These are phyloP conservation scores for Penicillium expansum DNA, from an alignment of 2,329 filamentous ascomycete genomes.

Conservation along the genomic window DNA sequence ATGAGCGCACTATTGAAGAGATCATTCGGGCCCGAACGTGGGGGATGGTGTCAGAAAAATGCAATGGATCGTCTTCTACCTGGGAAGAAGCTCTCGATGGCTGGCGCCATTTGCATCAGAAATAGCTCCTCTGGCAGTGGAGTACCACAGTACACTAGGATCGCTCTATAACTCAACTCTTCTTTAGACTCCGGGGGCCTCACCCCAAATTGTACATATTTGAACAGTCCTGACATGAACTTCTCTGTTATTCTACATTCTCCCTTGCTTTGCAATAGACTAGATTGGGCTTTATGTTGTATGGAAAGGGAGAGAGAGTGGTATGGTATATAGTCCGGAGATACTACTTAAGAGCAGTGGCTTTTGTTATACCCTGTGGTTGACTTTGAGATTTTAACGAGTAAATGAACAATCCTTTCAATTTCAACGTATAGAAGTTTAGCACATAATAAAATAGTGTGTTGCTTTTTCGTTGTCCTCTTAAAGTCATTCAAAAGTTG, in stretches of 20 bases:
- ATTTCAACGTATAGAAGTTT: neutral
- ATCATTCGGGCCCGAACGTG: constrained; percentile 79
- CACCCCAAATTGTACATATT: neutral
- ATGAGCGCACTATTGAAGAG: constrained; percentile 71
- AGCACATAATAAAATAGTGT: neutral
- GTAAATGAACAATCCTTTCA: neutral
- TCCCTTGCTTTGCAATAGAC: neutral
- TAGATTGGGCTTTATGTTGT: neutral
- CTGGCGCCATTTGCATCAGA: constrained; percentile 53
- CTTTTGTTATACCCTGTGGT: neutral
- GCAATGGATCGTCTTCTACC: constrained; percentile 56
- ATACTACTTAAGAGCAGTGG: neutral
- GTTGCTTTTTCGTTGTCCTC: neutral
- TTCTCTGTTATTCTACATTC: no score
- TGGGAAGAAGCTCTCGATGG: constrained; percentile 65
- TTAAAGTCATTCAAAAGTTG: neutral
- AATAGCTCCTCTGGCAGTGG: constrained; percentile 3
- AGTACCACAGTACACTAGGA: neutral
- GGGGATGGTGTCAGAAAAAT: constrained; percentile 73
- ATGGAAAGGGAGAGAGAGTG: neutral
- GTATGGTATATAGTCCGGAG: neutral
- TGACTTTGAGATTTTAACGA: neutral
- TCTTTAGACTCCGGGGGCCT: neutral
- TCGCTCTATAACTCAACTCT: constrained; percentile 5
- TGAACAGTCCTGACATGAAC: neutral